A percentile compares a stretch with the other conserved stretches of the same genome.
phyloP scores from a whole-genome alignment of 1,284 basidiomycete species.

The Paramarasmius palmivorus region DNA sequence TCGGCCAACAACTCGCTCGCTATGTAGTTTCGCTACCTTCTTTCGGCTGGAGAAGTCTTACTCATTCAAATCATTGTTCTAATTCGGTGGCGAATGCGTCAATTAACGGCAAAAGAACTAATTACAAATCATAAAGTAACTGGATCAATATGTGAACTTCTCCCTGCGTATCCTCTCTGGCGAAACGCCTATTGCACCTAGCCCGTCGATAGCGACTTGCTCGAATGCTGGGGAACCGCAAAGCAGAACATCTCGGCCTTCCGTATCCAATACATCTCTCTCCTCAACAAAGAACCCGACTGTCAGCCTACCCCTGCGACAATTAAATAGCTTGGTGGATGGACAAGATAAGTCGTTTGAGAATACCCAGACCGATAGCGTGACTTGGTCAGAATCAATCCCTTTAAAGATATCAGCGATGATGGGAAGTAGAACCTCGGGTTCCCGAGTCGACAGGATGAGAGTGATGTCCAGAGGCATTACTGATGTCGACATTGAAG shows the following conservation, averaged over 20 bases:
- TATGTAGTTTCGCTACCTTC: too few species aligned
- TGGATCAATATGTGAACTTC: constrained; percentile 37
- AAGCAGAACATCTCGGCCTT: constrained; percentile 30
- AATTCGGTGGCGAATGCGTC: too few species aligned
- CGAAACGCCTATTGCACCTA: constrained; percentile 30
- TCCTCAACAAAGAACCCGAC: constrained; percentile 25
- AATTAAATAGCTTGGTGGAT: constrained; percentile 16
- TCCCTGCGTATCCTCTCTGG: constrained; percentile 31
- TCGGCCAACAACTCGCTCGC: too few species aligned
- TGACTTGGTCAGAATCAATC: constrained; percentile 7
- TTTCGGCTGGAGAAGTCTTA: too few species aligned
- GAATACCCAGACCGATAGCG: constrained; percentile 8
- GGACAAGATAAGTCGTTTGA: constrained; percentile 1
- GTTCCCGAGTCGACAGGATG: constrained; percentile 50
- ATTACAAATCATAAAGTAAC: background rate
- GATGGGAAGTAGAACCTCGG: constrained; percentile 42
- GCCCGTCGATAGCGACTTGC: constrained; percentile 25
- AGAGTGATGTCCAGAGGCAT: constrained; percentile 39
- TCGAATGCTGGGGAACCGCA: constrained; percentile 42
- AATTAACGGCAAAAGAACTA: too few species aligned
- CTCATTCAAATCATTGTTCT: too few species aligned
- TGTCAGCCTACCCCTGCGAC: constrained; percentile 29
- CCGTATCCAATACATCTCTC: constrained; percentile 13
- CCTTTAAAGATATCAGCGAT: constrained; percentile 27
- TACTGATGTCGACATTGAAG: constrained; percentile 13